Percentiles rank a stretch among this genome's conserved stretches.
Evolutionary conservation across 257 asterid species (phyloP).

Genomic region (Solanum phureja): DNA sequence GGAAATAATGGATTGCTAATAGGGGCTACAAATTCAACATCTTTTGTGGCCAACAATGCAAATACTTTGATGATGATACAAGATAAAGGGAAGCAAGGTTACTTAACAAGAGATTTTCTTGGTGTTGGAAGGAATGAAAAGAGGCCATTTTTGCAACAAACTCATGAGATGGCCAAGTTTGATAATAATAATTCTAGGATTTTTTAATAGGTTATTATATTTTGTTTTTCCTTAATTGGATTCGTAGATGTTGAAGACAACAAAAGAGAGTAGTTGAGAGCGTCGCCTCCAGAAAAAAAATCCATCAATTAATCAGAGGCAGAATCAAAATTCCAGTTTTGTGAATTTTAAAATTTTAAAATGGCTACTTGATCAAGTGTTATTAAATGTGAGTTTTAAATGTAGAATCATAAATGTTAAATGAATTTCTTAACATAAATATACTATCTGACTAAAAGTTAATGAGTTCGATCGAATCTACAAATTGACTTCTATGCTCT

Average conservation of each 20-base stretch:
- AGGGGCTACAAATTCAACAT: conserved; percentile 11
- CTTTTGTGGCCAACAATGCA: conserved; percentile 2
- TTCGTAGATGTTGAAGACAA: background rate
- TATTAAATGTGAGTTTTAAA: background rate
- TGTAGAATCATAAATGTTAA: background rate
- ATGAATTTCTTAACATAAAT: background rate
- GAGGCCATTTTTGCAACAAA: conserved; percentile 34
- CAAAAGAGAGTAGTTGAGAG: background rate
- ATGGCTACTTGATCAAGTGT: background rate
- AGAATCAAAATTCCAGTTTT: background rate
- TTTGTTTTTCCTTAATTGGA: background rate
- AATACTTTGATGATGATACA: conserved; percentile 4
- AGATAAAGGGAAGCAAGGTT: conserved; percentile 9
- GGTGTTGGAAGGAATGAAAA: conserved; percentile 52
- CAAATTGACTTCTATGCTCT: background rate
- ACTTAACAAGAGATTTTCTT: conserved; percentile 66
- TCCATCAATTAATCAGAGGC: background rate
- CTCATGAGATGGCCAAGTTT: conserved; percentile 37
- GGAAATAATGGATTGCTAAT: conserved; percentile 5
- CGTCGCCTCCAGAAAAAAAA: background rate
- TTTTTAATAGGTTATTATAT: background rate
- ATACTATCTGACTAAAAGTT: no score
- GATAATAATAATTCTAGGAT: background rate
- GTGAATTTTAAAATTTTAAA: background rate
- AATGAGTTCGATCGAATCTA: no score